Percentiles rank a stretch among this genome's conserved stretches.
These are phyloP conservation scores for Diplocarpon mali DNA, from an alignment of 2,329 filamentous ascomycete genomes.

Conservation along the genomic window DNA sequence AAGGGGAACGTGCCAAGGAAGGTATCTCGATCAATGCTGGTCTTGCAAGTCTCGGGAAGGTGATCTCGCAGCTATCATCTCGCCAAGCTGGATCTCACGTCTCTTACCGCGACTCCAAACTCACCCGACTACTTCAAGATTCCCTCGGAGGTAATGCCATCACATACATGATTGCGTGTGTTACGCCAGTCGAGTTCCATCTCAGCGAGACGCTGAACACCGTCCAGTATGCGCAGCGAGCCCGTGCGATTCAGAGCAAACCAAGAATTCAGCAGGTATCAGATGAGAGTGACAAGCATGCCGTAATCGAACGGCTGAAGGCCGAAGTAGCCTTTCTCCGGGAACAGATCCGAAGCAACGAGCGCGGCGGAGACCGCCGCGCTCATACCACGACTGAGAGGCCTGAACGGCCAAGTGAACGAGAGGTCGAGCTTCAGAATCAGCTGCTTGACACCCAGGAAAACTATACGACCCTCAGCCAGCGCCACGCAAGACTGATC, in stretches of 20 bases:
- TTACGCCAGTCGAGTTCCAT: conserved; percentile 94
- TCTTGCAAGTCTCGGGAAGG: conserved; percentile 87
- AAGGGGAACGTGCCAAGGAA: conserved; percentile 87
- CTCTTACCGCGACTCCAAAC: conserved; percentile 94
- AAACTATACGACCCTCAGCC: conserved; percentile 82
- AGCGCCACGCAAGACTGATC: conserved; percentile 91
- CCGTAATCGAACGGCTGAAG: conserved; percentile 83
- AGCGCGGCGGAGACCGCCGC: conserved; percentile 47
- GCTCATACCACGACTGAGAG: conserved; percentile 55
- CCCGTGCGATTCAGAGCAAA: conserved; percentile 93
- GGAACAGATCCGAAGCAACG: conserved; percentile 83
- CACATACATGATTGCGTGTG: conserved; percentile 98
- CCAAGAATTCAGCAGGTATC: conserved; percentile 83
- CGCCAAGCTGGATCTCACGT: conserved; percentile 80
- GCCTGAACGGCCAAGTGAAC: conserved; percentile 67
- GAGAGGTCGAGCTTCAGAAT: conserved; percentile 84
- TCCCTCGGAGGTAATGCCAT: conserved; percentile 94
- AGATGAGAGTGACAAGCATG: conserved; percentile 89
- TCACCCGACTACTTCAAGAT: conserved; percentile 90
- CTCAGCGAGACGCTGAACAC: conserved; percentile 96
- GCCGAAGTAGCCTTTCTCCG: conserved; percentile 88
- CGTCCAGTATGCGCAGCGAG: conserved; percentile 91
- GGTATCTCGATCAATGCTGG: conserved; percentile 98
- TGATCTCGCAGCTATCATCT: conserved; percentile 94
- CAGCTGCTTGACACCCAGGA: conserved; percentile 88